These are phyloP conservation scores for Phaeosphaeria sp. DNA, from an alignment of 2,329 filamentous ascomycete genomes.

Conservation along the genomic window DNA sequence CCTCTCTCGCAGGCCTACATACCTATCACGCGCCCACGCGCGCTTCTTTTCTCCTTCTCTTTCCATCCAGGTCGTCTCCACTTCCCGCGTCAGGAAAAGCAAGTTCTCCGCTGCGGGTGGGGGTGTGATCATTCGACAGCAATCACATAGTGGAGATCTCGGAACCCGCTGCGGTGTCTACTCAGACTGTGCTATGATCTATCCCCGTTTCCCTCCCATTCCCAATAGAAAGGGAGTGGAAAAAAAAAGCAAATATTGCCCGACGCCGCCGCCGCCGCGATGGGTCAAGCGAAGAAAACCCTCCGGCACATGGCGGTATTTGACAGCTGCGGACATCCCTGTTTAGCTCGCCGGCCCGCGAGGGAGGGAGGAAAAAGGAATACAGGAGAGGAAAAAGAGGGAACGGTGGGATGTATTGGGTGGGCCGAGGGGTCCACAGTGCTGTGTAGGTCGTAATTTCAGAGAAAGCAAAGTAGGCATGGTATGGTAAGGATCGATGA, in stretches of 20 bases:
- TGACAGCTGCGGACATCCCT: not conserved
- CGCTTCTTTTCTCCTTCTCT: not conserved
- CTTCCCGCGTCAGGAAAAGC: not conserved
- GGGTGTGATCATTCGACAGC: not conserved
- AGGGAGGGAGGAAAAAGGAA: not conserved
- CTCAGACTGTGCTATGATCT: too few relatives aligned
- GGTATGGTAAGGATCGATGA: not conserved
- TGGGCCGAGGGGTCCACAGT: not conserved
- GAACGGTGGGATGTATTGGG: not conserved
- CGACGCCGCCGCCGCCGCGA: too few relatives aligned
- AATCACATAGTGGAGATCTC: too few relatives aligned
- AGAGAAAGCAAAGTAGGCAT: not conserved
- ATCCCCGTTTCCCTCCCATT: too few relatives aligned
- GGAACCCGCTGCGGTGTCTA: too few relatives aligned
- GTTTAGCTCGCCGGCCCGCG: not conserved
- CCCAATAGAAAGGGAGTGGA: too few relatives aligned
- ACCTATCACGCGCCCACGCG: not conserved
- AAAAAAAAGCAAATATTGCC: not conserved
- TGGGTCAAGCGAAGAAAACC: not conserved
- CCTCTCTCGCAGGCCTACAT: not conserved
- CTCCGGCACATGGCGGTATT: not conserved
- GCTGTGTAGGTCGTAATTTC: not conserved
- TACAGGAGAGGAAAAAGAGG: not conserved
- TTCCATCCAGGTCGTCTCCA: not conserved
- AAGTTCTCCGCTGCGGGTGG: not conserved